Conservation (phyloP, 2,329 filamentous ascomycete species). For the Tolypocladium tundrense region DNA sequence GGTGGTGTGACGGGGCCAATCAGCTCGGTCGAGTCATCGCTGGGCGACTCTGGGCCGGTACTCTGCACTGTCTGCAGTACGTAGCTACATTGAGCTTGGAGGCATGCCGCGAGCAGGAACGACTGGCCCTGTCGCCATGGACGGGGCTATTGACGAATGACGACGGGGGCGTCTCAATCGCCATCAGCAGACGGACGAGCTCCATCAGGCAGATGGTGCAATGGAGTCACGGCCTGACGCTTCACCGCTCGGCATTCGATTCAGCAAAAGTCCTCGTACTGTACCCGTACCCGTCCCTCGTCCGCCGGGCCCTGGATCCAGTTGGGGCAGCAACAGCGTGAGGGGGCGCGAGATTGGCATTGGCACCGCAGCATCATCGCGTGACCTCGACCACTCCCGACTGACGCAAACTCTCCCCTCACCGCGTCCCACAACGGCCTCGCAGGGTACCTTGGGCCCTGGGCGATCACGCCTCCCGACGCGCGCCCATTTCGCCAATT, state of each 20-base stretch:
- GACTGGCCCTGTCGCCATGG: neutral
- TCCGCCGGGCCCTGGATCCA: neutral
- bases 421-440: neutral
- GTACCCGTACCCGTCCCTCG: too few relatives aligned
- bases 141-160: neutral
- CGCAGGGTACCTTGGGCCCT: neutral
- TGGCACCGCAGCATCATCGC: neutral
- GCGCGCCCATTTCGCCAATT: neutral
- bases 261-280: neutral
- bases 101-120: neutral
- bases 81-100: too few relatives aligned
- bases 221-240: neutral
- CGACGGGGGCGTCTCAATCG: neutral
- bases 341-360: neutral
- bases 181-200: neutral
- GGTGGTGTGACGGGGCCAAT: conserved; percentile 6
- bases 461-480: neutral
- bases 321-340: neutral
- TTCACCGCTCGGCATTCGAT: neutral
- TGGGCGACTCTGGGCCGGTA: neutral
- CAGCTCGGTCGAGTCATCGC: conserved; percentile 1
- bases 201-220: neutral
- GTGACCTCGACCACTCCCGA: neutral
- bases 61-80: too few relatives aligned
- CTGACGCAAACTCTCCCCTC: neutral